Percentiles rank a stretch among this genome's conserved stretches.
Evolutionary conservation across 2,329 filamentous ascomycete genomes (phyloP).

Genomic region (Ophiostoma sp.): DNA sequence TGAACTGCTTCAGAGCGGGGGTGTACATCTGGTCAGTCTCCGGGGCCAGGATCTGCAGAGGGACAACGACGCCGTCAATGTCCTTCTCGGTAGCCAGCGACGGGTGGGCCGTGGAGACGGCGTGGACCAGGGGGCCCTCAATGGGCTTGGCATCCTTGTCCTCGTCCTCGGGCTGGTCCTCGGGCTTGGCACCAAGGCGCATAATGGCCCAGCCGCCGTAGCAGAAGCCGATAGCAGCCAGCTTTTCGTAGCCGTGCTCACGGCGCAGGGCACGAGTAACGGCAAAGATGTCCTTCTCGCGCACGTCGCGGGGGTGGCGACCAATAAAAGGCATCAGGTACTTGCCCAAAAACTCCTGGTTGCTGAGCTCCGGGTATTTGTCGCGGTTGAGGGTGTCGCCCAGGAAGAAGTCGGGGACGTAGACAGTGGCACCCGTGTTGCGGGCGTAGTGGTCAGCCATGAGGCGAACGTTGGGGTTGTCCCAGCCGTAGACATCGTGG

Average conservation of each 20-base stretch:
- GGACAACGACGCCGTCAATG: conserved; percentile 47
- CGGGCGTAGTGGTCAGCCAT: conserved; percentile 51
- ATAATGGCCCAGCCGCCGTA: conserved; percentile 54
- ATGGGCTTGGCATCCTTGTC: background rate
- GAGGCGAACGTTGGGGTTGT: conserved; percentile 48
- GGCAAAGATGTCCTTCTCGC: conserved; percentile 43
- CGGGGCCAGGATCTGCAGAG: conserved; percentile 54
- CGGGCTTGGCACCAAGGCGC: conserved; percentile 42
- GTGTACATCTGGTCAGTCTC: conserved; percentile 47
- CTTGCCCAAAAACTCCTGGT: conserved; percentile 33
- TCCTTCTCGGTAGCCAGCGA: conserved; percentile 46
- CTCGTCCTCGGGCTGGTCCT: conserved; percentile 33
- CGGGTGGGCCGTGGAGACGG: conserved; percentile 48
- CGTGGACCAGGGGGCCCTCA: conserved; percentile 46
- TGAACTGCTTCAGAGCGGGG: conserved; percentile 47
- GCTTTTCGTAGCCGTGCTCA: conserved; percentile 35
- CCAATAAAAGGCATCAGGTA: conserved; percentile 43
- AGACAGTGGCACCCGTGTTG: conserved; percentile 47
- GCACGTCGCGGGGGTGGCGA: conserved; percentile 40
- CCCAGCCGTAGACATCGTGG: conserved; percentile 54
- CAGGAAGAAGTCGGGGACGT: conserved; percentile 51
- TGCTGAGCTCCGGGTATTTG: conserved; percentile 30
- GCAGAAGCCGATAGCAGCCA: conserved; percentile 52
- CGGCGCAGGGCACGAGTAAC: conserved; percentile 41
- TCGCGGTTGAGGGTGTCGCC: conserved; percentile 36